Percentiles rank a stretch among this genome's conserved stretches.
Evolutionary conservation across 192 early-diverging fungal genomes (phyloP).

Genomic region (Linnemannia elongata): DNA sequence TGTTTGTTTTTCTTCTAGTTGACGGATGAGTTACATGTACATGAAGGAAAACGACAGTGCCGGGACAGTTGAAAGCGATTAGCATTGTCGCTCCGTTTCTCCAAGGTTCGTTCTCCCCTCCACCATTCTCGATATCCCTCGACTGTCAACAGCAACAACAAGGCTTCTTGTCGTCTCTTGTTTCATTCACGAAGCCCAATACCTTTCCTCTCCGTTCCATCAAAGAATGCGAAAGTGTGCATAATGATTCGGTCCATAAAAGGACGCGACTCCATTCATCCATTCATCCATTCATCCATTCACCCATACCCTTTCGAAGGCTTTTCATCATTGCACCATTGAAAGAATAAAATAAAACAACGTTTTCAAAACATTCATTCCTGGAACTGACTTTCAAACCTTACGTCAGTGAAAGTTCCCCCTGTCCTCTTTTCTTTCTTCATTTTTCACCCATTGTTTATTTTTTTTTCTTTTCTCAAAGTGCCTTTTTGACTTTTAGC

Average conservation of each 20-base stretch:
- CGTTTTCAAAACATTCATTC: background rate
- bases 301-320: too few species aligned
- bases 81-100: background rate
- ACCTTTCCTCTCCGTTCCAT: too few species aligned
- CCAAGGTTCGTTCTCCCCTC: background rate
- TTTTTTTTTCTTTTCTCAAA: background rate
- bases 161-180: too few species aligned
- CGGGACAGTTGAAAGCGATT: background rate
- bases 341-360: background rate
- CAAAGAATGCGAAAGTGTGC: too few species aligned
- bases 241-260: background rate
- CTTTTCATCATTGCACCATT: background rate
- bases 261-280: background rate
- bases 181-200: too few species aligned
- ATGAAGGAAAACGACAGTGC: background rate
- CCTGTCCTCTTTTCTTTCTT: background rate
- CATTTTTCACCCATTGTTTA: background rate
- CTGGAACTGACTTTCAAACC: background rate
- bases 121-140: background rate
- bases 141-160: background rate
- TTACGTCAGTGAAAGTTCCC: background rate
- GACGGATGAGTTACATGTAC: background rate
- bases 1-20: background rate
- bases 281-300: background rate
- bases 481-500: conserved; percentile 8